Evolutionary conservation across 108 stramenopile species (phyloP).

Genomic region (Schizochytrium sp.): DNA sequence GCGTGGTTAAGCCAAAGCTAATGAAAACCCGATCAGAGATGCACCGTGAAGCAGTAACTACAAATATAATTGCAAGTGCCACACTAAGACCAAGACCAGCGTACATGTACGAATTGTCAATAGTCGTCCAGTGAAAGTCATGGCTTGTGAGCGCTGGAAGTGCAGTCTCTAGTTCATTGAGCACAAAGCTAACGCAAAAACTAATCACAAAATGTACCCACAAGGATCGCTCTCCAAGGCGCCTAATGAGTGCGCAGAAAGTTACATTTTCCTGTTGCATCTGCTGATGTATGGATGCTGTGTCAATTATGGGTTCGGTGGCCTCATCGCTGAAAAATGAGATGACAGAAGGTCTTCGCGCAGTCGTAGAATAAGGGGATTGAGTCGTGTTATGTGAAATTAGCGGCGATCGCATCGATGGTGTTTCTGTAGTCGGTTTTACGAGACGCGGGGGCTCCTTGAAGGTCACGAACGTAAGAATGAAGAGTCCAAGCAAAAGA

Average conservation of each 20-base stretch:
- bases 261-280: neutral
- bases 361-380: neutral
- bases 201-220: constrained; percentile 49
- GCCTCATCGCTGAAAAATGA: neutral
- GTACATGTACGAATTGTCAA: constrained; percentile 4
- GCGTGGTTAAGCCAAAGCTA: neutral
- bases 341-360: neutral
- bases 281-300: neutral
- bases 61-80: neutral
- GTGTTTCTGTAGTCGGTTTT: neutral
- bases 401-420: neutral
- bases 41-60: neutral
- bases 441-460: constrained; percentile 8
- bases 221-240: neutral
- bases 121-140: constrained; percentile 24
- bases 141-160: constrained; percentile 1
- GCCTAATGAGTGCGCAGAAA: neutral
- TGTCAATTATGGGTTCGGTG: neutral
- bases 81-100: constrained; percentile 18
- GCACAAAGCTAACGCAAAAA: constrained; percentile 19
- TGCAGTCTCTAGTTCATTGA: constrained; percentile 2
- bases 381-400: neutral
- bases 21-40: constrained; percentile 46
- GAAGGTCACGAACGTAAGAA: constrained; percentile 32
- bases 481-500: neutral